Evolutionary conservation across 1,284 basidiomycete genomes (phyloP).

Genomic region (Ceratobasidium sp.): DNA sequence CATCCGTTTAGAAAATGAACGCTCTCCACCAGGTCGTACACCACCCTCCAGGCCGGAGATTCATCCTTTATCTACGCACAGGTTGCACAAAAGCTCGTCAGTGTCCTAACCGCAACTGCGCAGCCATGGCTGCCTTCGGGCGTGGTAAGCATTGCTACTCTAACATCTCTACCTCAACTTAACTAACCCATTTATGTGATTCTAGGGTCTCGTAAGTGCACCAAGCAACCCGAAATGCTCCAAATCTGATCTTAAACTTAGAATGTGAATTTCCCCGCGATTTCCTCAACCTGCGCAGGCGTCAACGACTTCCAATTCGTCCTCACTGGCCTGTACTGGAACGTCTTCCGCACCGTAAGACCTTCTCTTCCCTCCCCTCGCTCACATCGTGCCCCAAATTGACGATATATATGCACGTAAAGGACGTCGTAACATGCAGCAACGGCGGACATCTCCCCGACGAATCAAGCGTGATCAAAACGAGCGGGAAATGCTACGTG

Average conservation of each 20-base stretch:
- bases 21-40: conserved; percentile 60
- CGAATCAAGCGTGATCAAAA: background rate
- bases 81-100: conserved; percentile 61
- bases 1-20: conserved; percentile 51
- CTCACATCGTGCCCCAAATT: background rate
- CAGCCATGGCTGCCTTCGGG: conserved; percentile 60
- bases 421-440: conserved; percentile 37
- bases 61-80: conserved; percentile 54
- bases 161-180: background rate
- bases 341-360: conserved; percentile 19
- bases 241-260: conserved; percentile 49
- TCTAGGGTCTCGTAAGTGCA: conserved; percentile 30
- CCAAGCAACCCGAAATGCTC: background rate
- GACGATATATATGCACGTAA: background rate
- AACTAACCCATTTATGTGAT: background rate
- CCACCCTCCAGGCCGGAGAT: conserved; percentile 59
- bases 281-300: conserved; percentile 57
- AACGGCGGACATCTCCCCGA: conserved; percentile 35
- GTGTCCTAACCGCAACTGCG: conserved; percentile 57
- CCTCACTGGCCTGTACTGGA: conserved; percentile 60
- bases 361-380: background rate
- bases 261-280: conserved; percentile 67
- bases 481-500: conserved; percentile 30
- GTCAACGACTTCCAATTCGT: conserved; percentile 62
- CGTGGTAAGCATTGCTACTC: conserved; percentile 51